phyloP scores from a whole-genome alignment of 176 grass and related monocot genomes.

The Luzula sylvatica region DNA sequence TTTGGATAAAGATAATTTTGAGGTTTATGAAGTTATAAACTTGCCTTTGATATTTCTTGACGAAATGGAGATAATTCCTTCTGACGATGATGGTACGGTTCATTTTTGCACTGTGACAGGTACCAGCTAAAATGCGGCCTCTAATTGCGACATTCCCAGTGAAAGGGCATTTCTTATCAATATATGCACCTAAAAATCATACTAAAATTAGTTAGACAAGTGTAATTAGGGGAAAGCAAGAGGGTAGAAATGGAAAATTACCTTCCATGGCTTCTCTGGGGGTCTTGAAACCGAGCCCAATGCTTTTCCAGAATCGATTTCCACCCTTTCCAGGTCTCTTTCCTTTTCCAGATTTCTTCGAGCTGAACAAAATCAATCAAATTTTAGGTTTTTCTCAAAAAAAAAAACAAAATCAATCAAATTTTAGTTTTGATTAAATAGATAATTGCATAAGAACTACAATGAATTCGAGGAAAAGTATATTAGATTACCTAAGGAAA shows the following conservation, averaged over 20 bases:
- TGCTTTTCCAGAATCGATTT: conserved; percentile 15
- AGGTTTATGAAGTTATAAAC: not conserved
- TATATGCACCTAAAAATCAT: conserved; percentile 14
- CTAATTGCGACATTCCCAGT: conserved; percentile 16
- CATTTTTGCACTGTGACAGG: conserved; percentile 25
- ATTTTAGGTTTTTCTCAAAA: not conserved
- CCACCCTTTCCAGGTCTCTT: conserved; percentile 22
- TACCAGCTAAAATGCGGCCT: conserved; percentile 19
- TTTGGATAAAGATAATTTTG: not conserved
- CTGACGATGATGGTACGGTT: conserved; percentile 21
- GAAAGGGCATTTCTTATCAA: conserved; percentile 19
- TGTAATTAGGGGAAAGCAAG: not conserved
- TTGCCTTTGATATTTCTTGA: conserved; percentile 22
- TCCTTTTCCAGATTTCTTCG: conserved; percentile 21
- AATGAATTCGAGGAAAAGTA: not conserved
- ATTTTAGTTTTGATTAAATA: too few species aligned
- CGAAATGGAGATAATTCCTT: conserved; percentile 23
- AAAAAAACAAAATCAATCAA: too few species aligned
- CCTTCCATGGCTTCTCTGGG: conserved; percentile 17
- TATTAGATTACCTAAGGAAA: conserved; percentile 10
- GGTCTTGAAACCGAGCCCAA: conserved; percentile 19
- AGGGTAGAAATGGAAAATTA: not conserved
- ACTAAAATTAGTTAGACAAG: not conserved
- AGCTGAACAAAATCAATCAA: conserved; percentile 12
- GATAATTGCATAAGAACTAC: not conserved